Percentiles rank a stretch among this genome's conserved stretches.
These are phyloP conservation scores for Xylariaceae sp. DNA, from an alignment of 2,329 filamentous ascomycete species.

Conservation along the genomic window DNA sequence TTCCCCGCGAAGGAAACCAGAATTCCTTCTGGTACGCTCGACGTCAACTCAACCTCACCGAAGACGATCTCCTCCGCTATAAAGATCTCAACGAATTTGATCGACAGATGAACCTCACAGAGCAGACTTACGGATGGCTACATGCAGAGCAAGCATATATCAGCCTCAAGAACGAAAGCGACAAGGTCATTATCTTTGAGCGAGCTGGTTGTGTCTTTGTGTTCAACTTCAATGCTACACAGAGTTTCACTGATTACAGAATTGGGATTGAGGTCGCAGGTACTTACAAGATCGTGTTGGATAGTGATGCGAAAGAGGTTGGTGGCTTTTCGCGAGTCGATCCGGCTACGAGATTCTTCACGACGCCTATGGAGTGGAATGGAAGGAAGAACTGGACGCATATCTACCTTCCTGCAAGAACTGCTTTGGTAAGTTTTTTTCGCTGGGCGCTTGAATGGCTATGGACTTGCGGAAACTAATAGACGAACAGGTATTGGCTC, in stretches of 20 bases:
- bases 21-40: constrained; percentile 95
- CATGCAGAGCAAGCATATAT: constrained; percentile 83
- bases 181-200: constrained; percentile 97
- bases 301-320: constrained; percentile 72
- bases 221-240: constrained; percentile 89
- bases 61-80: constrained; percentile 84
- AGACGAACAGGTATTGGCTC: constrained; percentile 49
- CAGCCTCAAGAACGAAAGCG: constrained; percentile 86
- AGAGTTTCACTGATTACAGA: constrained; percentile 88
- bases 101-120: constrained; percentile 81
- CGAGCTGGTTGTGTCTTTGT: constrained; percentile 85
- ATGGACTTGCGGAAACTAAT: constrained; percentile 2
- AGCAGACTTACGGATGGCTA: constrained; percentile 90
- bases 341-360: constrained; percentile 84
- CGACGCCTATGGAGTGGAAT: constrained; percentile 88
- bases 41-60: constrained; percentile 87
- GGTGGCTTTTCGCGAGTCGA: constrained; percentile 79
- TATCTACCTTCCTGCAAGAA: constrained; percentile 82
- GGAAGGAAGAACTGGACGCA: constrained; percentile 85
- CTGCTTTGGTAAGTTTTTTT: constrained; percentile 66
- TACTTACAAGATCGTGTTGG: constrained; percentile 83
- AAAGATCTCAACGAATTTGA: constrained; percentile 93
- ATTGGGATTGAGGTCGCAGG: constrained; percentile 82
- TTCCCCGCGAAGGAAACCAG: constrained; percentile 86
- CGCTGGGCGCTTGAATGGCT: not conserved